phyloP scores from a whole-genome alignment of 768 basidiomycete species.

The Mycena latifolia region DNA sequence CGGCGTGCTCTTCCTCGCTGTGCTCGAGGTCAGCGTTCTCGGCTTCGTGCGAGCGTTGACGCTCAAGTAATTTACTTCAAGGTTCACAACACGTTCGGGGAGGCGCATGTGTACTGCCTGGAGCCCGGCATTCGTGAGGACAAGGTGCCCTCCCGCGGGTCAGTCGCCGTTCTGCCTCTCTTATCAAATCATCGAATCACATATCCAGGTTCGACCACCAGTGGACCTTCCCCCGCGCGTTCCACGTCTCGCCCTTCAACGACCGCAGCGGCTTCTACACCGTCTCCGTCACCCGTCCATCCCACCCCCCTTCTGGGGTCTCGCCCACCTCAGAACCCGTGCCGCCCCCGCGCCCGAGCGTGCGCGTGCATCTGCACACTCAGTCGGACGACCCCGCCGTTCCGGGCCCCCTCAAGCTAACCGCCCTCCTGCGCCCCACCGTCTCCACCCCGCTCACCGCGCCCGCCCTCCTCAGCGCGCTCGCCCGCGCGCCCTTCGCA shows the following conservation, averaged over 20 bases:
- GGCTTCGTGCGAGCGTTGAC: neutral
- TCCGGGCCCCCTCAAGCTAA: conserved; percentile 61
- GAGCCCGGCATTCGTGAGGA: conserved; percentile 62
- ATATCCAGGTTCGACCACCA: conserved; percentile 63
- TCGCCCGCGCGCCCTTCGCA: conserved; percentile 61
- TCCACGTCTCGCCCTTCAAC: conserved; percentile 86
- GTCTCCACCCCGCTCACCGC: conserved; percentile 54
- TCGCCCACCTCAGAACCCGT: conserved; percentile 27
- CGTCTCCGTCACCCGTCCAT: conserved; percentile 64
- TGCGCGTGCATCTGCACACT: conserved; percentile 57
- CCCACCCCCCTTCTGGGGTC: conserved; percentile 46
- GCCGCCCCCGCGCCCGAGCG: conserved; percentile 47
- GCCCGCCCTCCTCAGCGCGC: conserved; percentile 49
- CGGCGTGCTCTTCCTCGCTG: conserved; percentile 51
- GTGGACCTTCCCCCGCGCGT: conserved; percentile 76
- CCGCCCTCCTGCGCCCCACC: conserved; percentile 58
- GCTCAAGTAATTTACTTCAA: conserved; percentile 37
- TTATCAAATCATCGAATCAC: no score
- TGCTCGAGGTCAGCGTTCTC: conserved; percentile 83
- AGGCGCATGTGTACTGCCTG: conserved; percentile 72
- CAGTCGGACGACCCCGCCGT: conserved; percentile 23
- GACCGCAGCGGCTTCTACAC: conserved; percentile 76
- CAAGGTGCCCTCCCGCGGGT: conserved; percentile 44
- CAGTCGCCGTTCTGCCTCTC: conserved; percentile 23
- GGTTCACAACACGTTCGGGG: conserved; percentile 83